phyloP scores from a whole-genome alignment of 148 eudicot species.

The Rhododendron griersonianum region DNA sequence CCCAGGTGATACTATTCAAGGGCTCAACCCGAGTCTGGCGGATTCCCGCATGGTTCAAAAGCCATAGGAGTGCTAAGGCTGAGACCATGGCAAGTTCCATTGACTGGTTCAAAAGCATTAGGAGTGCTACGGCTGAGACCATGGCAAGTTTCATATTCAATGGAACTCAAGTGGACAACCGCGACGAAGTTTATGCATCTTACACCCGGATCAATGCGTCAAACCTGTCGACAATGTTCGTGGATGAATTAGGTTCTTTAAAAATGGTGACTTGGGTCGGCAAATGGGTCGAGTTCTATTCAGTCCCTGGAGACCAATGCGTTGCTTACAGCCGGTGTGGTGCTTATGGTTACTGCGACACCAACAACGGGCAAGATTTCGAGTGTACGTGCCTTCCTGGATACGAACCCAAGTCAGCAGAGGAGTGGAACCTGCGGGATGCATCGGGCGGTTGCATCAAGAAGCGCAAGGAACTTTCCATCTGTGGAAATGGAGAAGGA shows the following conservation, averaged over 20 bases:
- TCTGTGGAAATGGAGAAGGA: slow-evolving; percentile 46
- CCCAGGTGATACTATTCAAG: too few relatives aligned
- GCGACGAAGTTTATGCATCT: neutral
- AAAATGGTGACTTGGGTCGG: too few relatives aligned
- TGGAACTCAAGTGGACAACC: neutral
- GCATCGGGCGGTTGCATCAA: slow-evolving; percentile 28
- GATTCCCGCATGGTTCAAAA: too few relatives aligned
- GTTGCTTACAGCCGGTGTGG: neutral
- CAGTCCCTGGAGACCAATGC: neutral
- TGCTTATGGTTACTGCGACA: neutral
- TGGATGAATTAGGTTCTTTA: neutral
- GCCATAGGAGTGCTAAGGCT: too few relatives aligned
- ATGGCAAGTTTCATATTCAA: too few relatives aligned
- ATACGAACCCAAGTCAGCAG: neutral
- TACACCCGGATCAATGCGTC: neutral
- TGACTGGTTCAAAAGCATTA: too few relatives aligned
- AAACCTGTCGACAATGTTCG: neutral
- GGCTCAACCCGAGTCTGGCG: too few relatives aligned
- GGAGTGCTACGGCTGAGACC: too few relatives aligned
- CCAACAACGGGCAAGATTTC: neutral
- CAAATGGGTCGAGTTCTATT: neutral
- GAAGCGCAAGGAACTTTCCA: slow-evolving; percentile 18
- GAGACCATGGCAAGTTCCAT: neutral
- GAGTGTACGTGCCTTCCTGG: neutral
- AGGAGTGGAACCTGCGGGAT: slow-evolving; percentile 15